Evolutionary conservation across 2,329 filamentous ascomycete genomes (phyloP), one percentile per base, ranked within the genome.

Genomic region (Sordariomycetes sp.): DNA sequence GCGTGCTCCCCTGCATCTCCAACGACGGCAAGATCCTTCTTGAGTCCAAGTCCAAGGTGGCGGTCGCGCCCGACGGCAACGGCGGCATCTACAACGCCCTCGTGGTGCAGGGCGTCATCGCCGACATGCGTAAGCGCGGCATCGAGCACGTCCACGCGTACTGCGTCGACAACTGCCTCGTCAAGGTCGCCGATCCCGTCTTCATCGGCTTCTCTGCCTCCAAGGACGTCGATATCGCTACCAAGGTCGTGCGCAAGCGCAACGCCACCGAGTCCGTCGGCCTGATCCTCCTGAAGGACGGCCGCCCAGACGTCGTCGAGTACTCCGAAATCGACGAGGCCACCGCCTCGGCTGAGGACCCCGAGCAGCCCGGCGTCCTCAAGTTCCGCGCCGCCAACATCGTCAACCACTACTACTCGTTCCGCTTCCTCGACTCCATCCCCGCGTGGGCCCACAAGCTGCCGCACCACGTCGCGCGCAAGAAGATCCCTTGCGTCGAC

Each of bases 351-450:
- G 92, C 91, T 62, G 82, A 86, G 68, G 94, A 99, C 68, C 73
- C 86, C 57, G 88, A 88, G 71, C 85, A 96, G 66, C 77, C 82
- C 2, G 85, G 82, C 59, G 78, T 96, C 57, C 85, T 99, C 68
- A 95, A 92, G 74, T 97, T 96, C 84, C 87, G 94, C 61, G 92
- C 94, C 59, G 94, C 92, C 67, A 99, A 99, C 77, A 99, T 99
- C 65, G 94, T 99, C 75, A 99, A 99, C 79, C 94, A 99, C 80
- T 99, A 97, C 82, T 99, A 99, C 77, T 95, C 90, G 53, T 92
- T 91, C 78, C 76, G 81, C 63, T 97, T 96, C 80, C 81, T 99
- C 54, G 87, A 96, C 71, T 86, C 83, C 62, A 96, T 96, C 64
- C 90, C 94, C 59, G 75, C 84, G 64, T 96, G 90, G 89, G 84